A percentile compares a stretch with the other conserved stretches of the same genome.
These are phyloP conservation scores for Monosporozyma solicola DNA, from an alignment of 805 yeast genomes.

Conservation along the genomic window DNA sequence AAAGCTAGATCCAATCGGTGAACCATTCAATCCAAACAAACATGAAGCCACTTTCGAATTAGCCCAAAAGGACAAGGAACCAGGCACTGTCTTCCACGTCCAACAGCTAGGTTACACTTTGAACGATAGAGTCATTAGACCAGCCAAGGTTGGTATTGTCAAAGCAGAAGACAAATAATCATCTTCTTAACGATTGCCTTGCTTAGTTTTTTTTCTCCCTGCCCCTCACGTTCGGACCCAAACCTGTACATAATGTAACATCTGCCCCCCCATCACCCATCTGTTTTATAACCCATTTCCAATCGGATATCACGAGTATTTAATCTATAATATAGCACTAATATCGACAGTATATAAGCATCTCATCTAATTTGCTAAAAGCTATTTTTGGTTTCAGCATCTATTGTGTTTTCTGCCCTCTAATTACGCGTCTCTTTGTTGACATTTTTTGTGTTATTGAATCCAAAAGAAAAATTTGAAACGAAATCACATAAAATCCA, in stretches of 20 bases:
- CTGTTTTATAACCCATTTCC: neutral
- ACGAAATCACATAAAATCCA: neutral
- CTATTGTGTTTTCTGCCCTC: neutral
- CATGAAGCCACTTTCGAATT: constrained; percentile 91
- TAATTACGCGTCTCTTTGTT: neutral
- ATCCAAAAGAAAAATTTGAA: neutral
- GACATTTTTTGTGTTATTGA: neutral
- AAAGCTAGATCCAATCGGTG: constrained; percentile 77
- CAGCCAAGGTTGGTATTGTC: constrained; percentile 93
- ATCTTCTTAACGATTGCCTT: neutral
- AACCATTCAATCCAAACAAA: constrained; percentile 78
- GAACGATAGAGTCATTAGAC: constrained; percentile 82
- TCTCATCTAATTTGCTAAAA: neutral
- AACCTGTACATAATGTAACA: neutral
- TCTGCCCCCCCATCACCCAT: neutral
- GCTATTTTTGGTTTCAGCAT: neutral
- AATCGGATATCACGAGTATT: neutral
- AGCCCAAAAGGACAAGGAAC: constrained; percentile 78
- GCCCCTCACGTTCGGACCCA: neutral
- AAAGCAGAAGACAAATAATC: constrained; percentile 33
- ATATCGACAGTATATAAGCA: neutral
- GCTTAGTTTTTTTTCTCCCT: neutral
- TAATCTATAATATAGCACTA: neutral
- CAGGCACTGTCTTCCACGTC: constrained; percentile 87
- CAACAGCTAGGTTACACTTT: constrained; percentile 84